A percentile compares a stretch with the other conserved stretches of the same genome.
Evolutionary conservation across 2,329 filamentous ascomycete genomes (phyloP).

Genomic region (Hyphodiscus sp.): DNA sequence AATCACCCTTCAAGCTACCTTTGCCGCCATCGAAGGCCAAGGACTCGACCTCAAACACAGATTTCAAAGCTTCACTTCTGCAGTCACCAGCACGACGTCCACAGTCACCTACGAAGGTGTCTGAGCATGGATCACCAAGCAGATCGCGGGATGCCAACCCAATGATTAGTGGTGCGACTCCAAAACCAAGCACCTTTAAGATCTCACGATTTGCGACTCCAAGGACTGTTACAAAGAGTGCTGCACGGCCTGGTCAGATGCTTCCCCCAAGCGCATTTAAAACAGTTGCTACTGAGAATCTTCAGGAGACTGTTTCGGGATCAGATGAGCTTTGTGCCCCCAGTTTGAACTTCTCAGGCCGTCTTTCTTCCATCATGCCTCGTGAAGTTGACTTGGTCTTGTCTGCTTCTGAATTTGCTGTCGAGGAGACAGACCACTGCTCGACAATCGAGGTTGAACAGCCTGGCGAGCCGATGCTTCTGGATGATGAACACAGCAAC

Average conservation of each 20-base stretch:
- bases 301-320: background rate
- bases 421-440: constrained; percentile 15
- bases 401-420: constrained; percentile 5
- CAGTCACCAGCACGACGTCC: constrained; percentile 30
- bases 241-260: constrained; percentile 17
- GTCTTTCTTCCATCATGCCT: constrained; percentile 35
- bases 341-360: constrained; percentile 30
- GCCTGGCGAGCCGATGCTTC: constrained; percentile 7
- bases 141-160: constrained; percentile 11
- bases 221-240: constrained; percentile 22
- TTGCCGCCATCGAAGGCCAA: constrained; percentile 18
- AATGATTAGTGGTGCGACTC: constrained; percentile 19
- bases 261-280: constrained; percentile 14
- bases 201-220: constrained; percentile 28
- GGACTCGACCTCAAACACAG: constrained; percentile 12
- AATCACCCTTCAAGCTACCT: constrained; percentile 27
- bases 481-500: constrained; percentile 12
- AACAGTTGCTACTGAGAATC: constrained; percentile 4
- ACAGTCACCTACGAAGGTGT: constrained; percentile 27
- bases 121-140: constrained; percentile 26
- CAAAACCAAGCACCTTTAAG: constrained; percentile 25
- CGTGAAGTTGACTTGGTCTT: constrained; percentile 28
- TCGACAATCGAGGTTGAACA: background rate
- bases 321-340: background rate
- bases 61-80: constrained; percentile 27